Evolutionary conservation across 2,329 filamentous ascomycete genomes (phyloP).

Genomic region (Plectosphaerella plurivora): DNA sequence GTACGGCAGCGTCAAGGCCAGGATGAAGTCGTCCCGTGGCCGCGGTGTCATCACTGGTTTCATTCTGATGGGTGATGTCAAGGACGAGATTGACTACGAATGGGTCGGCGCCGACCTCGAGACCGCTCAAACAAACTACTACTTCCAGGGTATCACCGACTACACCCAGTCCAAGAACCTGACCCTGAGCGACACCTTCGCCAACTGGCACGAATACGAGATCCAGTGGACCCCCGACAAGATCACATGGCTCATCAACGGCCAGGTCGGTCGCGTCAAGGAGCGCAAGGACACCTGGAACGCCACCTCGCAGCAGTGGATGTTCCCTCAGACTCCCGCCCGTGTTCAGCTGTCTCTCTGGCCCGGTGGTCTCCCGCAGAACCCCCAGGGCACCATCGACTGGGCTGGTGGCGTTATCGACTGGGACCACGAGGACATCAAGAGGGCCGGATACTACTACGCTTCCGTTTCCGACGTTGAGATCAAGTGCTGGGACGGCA

Average conservation of each 20-base stretch:
- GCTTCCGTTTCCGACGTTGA: slow-evolving; percentile 71
- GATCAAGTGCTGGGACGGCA: slow-evolving; percentile 76
- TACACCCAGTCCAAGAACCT: slow-evolving; percentile 77
- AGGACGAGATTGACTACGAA: slow-evolving; percentile 98
- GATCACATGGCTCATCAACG: slow-evolving; percentile 85
- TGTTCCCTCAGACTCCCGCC: slow-evolving; percentile 86
- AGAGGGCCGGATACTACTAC: slow-evolving; percentile 83
- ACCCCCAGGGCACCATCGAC: slow-evolving; percentile 76
- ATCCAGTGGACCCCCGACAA: slow-evolving; percentile 87
- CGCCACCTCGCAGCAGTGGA: slow-evolving; percentile 71
- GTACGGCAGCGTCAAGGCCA: slow-evolving; percentile 91
- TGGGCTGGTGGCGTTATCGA: slow-evolving; percentile 92
- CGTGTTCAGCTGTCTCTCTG: slow-evolving; percentile 93
- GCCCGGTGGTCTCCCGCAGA: slow-evolving; percentile 79
- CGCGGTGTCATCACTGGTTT: slow-evolving; percentile 94
- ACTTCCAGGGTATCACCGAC: slow-evolving; percentile 88
- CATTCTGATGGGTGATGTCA: slow-evolving; percentile 90
- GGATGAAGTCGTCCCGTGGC: slow-evolving; percentile 78
- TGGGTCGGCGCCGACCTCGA: slow-evolving; percentile 78
- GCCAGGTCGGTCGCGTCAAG: slow-evolving; percentile 68
- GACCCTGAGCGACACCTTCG: slow-evolving; percentile 64
- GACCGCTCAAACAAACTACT: slow-evolving; percentile 89
- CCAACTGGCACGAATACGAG: slow-evolving; percentile 83
- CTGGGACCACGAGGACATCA: slow-evolving; percentile 79
- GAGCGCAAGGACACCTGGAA: slow-evolving; percentile 83